Base-by-base conservation (phyloP, 1,284 basidiomycete species). In the Cutaneotrichosporon cavernicola region DNA sequence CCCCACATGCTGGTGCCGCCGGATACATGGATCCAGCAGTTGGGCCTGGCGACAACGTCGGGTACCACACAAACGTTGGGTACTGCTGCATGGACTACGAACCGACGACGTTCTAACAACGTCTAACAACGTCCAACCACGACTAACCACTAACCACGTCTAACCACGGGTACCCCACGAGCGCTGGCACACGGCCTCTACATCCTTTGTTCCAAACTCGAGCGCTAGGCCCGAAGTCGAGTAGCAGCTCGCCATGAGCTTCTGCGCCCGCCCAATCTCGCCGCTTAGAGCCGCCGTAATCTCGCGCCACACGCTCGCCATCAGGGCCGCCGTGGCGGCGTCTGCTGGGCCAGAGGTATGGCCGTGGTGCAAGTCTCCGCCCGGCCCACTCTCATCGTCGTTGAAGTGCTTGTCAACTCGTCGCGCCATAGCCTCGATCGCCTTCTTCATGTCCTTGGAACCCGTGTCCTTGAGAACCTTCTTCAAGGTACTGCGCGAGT, bases 341-440 rank as follows among this genome's bases (percentile, higher is more conserved):
- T 69, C 68, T 9, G 40, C 22, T 32, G 60, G 36, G 6, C 55
- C 26, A 31, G 51, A 53, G 31, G 5, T 4, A 5, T 32, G 51
- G 1, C 26, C 30, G 30, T n/a, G 30, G 30, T 53, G 31, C 36
- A 21, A 16, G 21, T 56, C 60, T 21, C 30, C 31, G 10, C 47
- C 7, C 18, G 38, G n/a, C n/a, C 40, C 26, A 6, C 67, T 68
- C 49, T 79, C 78, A 30, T 80, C 78, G 21, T 76, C 69, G 10
- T 66, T 70, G 76, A 97, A 98, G 76, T 98, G 96, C 79, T 99
- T 99, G 78, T 94, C 92, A 31, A 99, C 92, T 9, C 96, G 87
- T 75, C 92, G 92, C 75, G 89, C 90, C 51, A 99, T 84, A 10
- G 87, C 86, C 66, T 98, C 96, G 56, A 97, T 83, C 67, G 82